Evolutionary conservation across 257 asterid species (phyloP).

Genomic region (Hygrophila difformis): DNA sequence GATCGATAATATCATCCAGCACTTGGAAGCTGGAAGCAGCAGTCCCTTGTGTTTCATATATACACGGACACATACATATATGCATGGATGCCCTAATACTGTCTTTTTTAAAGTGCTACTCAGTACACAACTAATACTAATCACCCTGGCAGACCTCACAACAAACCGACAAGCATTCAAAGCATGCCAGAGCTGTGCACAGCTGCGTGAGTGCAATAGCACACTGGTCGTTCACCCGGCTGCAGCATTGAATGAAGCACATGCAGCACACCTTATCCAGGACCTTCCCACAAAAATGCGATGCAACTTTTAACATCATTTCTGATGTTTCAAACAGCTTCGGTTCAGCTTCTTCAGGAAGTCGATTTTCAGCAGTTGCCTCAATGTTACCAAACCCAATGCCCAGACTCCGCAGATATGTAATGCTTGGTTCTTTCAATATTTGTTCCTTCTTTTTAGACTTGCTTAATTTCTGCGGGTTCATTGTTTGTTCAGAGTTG

Average conservation of each 20-base stretch:
- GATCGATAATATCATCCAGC: conserved; percentile 1
- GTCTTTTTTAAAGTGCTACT: not conserved
- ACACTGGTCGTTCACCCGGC: conserved; percentile 54
- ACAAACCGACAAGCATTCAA: conserved; percentile 55
- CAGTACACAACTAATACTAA: conserved; percentile 11
- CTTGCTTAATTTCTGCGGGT: conserved; percentile 50
- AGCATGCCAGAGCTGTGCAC: conserved; percentile 69
- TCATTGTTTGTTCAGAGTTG: not conserved
- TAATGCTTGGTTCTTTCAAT: conserved; percentile 23
- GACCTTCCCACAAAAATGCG: conserved; percentile 34
- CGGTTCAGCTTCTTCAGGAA: conserved; percentile 53
- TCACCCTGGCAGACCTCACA: conserved; percentile 53
- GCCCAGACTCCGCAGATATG: conserved; percentile 41
- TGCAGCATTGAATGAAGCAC: conserved; percentile 57
- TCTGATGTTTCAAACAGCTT: conserved; percentile 53
- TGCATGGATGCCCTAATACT: not conserved
- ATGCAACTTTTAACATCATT: conserved; percentile 44
- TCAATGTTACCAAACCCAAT: conserved; percentile 51
- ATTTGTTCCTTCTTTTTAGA: conserved; percentile 14
- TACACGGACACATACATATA: not conserved
- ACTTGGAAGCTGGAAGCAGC: not conserved
- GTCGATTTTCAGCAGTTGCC: conserved; percentile 59
- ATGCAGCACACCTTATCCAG: conserved; percentile 67
- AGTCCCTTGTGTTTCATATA: not conserved
- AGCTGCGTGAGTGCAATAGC: conserved; percentile 57